Evolutionary conservation across 768 basidiomycete genomes (phyloP).

Genomic region (Tricholoma furcatifolium): DNA sequence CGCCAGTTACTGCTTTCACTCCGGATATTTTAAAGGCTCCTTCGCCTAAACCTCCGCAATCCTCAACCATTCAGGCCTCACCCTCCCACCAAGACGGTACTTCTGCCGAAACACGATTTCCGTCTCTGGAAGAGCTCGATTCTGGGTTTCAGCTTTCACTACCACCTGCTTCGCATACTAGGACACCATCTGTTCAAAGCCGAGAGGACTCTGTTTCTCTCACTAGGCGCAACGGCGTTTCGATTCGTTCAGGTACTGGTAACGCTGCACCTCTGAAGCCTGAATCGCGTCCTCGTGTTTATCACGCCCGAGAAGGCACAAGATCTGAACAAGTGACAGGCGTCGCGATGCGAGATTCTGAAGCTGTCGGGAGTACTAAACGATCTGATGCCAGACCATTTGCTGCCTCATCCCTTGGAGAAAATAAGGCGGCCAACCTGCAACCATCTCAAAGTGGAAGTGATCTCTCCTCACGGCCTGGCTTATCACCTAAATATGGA

Average conservation of each 20-base stretch:
- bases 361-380: conserved; percentile 5
- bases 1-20: conserved; percentile 30
- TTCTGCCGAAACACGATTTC: conserved; percentile 74
- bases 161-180: conserved; percentile 4
- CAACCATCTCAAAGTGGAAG: conserved; percentile 1
- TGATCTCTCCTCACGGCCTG: conserved; percentile 31
- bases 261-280: conserved; percentile 21
- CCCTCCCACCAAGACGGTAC: conserved; percentile 39
- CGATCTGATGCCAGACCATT: background rate
- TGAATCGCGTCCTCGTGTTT: conserved; percentile 17
- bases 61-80: conserved; percentile 27
- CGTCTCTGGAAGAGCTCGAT: conserved; percentile 84
- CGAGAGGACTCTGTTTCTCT: conserved; percentile 10
- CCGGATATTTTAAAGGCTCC: conserved; percentile 25
- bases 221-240: conserved; percentile 9
- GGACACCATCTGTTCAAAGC: conserved; percentile 7
- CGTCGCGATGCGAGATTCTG: conserved; percentile 44
- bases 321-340: conserved; percentile 61
- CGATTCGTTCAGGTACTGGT: background rate
- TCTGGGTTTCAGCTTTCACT: conserved; percentile 40
- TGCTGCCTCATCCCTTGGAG: background rate
- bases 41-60: conserved; percentile 27
- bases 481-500: conserved; percentile 47
- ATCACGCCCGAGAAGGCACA: conserved; percentile 34
- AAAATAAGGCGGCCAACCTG: conserved; percentile 3